Percentiles rank a stretch among this genome's conserved stretches.
phyloP scores from a whole-genome alignment of 2,329 filamentous ascomycete species.

The Monosporascus sp. region DNA sequence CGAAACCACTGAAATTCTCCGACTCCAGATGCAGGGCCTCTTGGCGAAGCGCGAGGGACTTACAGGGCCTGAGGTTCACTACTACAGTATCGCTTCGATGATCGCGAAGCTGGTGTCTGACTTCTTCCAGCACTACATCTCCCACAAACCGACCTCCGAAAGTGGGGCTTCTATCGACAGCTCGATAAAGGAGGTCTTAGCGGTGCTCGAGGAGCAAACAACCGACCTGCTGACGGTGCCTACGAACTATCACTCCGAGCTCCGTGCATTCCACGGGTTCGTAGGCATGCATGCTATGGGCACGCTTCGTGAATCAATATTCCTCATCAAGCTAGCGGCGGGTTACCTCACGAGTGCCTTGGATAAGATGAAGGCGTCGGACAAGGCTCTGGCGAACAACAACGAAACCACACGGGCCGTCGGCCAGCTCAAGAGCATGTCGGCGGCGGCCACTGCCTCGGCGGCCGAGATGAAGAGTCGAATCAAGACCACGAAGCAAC shows the following conservation, averaged over 20 bases:
- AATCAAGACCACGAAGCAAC: conserved; percentile 26
- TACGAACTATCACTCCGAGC: conserved; percentile 7
- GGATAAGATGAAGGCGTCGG: conserved; percentile 26
- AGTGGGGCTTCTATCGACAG: conserved; percentile 3
- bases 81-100: conserved; percentile 1
- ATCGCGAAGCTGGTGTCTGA: conserved; percentile 9
- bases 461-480: conserved; percentile 24
- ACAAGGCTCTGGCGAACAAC: conserved; percentile 25
- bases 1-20: conserved; percentile 25
- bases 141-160: conserved; percentile 2
- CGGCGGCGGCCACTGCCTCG: conserved; percentile 14
- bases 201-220: conserved; percentile 11
- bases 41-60: background rate
- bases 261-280: conserved; percentile 23
- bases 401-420: conserved; percentile 28
- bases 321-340: conserved; percentile 25
- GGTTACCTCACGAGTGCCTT: conserved; percentile 24
- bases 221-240: conserved; percentile 11
- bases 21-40: conserved; percentile 5
- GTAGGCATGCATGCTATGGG: conserved; percentile 30
- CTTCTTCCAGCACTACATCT: conserved; percentile 8
- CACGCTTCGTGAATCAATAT: conserved; percentile 30
- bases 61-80: conserved; percentile 1
- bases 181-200: conserved; percentile 1
- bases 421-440: conserved; percentile 27